phyloP scores from a whole-genome alignment of 2,329 filamentous ascomycete genomes.

The Thermothelomyces thermophilus region DNA sequence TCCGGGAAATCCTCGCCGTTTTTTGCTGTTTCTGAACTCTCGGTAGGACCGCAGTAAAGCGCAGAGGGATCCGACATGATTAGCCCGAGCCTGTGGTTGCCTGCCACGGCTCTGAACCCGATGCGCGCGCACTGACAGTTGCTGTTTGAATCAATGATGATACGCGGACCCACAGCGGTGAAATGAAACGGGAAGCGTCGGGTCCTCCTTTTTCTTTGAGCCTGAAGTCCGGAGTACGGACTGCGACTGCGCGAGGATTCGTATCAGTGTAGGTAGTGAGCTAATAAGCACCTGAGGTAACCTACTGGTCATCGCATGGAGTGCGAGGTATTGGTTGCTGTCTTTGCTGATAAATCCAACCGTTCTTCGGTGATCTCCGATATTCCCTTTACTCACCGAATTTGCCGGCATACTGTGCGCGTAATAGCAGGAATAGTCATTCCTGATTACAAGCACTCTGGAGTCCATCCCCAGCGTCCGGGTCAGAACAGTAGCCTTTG shows the following conservation, averaged over 20 bases:
- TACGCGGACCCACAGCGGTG: slow-evolving; percentile 4
- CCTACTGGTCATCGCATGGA: too few relatives aligned
- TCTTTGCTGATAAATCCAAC: not conserved
- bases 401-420: too few relatives aligned
- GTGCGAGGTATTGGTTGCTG: not conserved
- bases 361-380: too few relatives aligned
- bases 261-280: too few relatives aligned
- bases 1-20: slow-evolving; percentile 1
- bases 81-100: not conserved
- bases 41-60: not conserved
- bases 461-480: too few relatives aligned
- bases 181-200: slow-evolving; percentile 4
- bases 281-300: too few relatives aligned
- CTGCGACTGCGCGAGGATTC: too few relatives aligned
- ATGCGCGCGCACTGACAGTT: not conserved
- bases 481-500: too few relatives aligned
- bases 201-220: not conserved
- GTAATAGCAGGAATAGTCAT: too few relatives aligned
- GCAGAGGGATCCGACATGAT: slow-evolving; percentile 1
- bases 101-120: not conserved
- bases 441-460: too few relatives aligned
- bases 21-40: not conserved
- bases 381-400: too few relatives aligned
- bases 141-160: not conserved
- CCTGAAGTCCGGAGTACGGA: too few relatives aligned